Percentiles rank a stretch among this genome's conserved stretches.
Conservation (phyloP, 2,329 filamentous ascomycete genomes). For the Claviceps arundinis region DNA sequence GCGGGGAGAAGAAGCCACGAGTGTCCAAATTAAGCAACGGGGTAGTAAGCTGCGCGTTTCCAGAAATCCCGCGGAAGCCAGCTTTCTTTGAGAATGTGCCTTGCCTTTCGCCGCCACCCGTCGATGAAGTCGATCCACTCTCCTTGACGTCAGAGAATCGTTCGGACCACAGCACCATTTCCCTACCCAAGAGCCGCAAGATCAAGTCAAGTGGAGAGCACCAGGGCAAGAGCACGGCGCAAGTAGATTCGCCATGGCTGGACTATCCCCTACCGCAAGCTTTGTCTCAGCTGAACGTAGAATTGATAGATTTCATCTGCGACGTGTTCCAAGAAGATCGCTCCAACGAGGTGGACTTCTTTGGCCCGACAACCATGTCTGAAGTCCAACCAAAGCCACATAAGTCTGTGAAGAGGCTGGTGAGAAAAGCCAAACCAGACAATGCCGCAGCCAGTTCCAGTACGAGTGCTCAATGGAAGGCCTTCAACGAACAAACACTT, state of each 20-base stretch:
- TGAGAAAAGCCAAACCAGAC: slow-evolving; percentile 1
- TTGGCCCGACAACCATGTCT: slow-evolving; percentile 21
- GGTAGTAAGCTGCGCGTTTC: slow-evolving; percentile 16
- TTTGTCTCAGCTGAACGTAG: slow-evolving; percentile 37
- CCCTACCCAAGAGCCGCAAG: slow-evolving; percentile 1
- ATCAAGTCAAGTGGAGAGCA: slow-evolving; percentile 7
- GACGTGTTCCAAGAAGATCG: slow-evolving; percentile 44
- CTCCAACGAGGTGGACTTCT: slow-evolving; percentile 35
- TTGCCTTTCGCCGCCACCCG: slow-evolving; percentile 12
- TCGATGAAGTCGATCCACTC: slow-evolving; percentile 9
- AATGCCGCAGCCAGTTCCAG: slow-evolving; percentile 1
- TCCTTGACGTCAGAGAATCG: slow-evolving; percentile 8
- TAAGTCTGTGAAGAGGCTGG: slow-evolving; percentile 5
- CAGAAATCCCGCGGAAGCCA: slow-evolving; percentile 22
- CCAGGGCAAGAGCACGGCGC: slow-evolving; percentile 12
- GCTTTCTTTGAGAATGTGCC: slow-evolving; percentile 26
- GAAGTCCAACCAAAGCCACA: slow-evolving; percentile 8
- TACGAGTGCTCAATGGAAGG: slow-evolving; percentile 35
- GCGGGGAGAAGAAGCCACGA: slow-evolving; percentile 23
- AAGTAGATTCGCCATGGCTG: slow-evolving; percentile 11
- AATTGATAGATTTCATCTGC: slow-evolving; percentile 47
- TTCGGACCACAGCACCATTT: neutral
- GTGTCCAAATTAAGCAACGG: slow-evolving; percentile 16
- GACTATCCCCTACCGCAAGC: slow-evolving; percentile 39
- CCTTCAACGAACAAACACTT: slow-evolving; percentile 50